Base-by-base conservation (phyloP, 768 basidiomycete genomes). In the Obba rivulosa region DNA sequence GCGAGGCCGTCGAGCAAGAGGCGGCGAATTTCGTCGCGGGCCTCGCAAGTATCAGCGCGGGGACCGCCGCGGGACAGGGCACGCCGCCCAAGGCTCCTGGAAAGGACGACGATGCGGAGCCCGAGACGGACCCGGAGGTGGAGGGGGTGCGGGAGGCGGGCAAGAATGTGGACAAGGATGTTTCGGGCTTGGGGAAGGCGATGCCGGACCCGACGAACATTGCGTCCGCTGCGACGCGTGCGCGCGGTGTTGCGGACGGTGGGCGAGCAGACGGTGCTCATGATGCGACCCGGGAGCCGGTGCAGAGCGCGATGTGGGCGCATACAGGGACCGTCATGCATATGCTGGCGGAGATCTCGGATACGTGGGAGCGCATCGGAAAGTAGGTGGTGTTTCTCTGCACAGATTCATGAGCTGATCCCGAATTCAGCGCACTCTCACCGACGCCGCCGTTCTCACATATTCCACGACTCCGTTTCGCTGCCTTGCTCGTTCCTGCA, bases 301-400 rank as follows among this genome's bases (percentile, higher is more conserved):
- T 69, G 16, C 55, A 64, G 40, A 47, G 57, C 17, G 59, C 61
- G 3, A 58, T 67, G 41, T 68, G 67, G 67, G 57, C 57, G 38
- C 66, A 66, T 53, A 63, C 62, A 39, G 43, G 65, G 17, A 69
- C 69, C 14, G 51, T 62, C 16, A 68, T 70, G 69, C 49, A 62
- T 23, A 60, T 62, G 2, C 46, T 70, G 1, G 65, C 61, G 1
- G 69, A 70, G 34, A 34, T 66, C 4, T 58, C 62, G 3, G 72
- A 73, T 41, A 67, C 64, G n/a, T 73, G 69, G 67, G 72, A 73
- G 51, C 53, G 70, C 11, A 55, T 69, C 21, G 69, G 61, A 25
- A 72, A 63, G 62, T 62, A 37, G 13, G 59, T 54, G 8, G 3
- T 16, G 3, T 16, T n/a, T 3, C 23, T 5, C 8, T 8, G n/a